A percentile compares a stretch with the other conserved stretches of the same genome.
phyloP scores from a whole-genome alignment of 768 basidiomycete species.

The Mycena leptocephala region DNA sequence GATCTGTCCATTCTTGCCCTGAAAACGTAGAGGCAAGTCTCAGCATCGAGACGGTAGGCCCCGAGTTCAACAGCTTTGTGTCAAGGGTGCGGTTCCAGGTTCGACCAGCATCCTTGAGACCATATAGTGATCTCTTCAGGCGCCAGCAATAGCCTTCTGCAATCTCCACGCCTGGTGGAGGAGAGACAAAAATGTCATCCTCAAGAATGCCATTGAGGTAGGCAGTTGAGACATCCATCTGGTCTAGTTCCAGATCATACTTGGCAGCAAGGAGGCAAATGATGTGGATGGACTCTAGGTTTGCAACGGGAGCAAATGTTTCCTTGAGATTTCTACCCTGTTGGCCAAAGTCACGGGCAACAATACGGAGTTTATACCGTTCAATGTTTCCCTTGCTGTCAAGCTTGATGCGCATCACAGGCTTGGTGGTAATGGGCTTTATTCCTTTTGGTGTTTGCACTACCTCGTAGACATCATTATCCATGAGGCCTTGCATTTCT shows the following conservation, averaged over 20 bases:
- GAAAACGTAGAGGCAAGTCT: not conserved
- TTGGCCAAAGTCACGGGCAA: not conserved
- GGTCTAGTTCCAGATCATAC: not conserved
- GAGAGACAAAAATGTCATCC: not conserved
- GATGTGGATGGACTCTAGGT: slow-evolving; percentile 3
- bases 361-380: not conserved
- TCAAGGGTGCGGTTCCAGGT: slow-evolving; percentile 1
- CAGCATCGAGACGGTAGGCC: not conserved
- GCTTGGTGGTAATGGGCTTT: not conserved
- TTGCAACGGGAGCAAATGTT: not conserved
- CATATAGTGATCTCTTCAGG: not conserved
- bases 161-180: not conserved
- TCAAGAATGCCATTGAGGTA: not conserved
- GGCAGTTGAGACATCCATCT: not conserved
- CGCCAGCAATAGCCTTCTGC: not conserved
- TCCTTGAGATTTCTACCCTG: not conserved
- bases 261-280: not conserved
- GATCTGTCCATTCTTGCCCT: not conserved
- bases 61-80: not conserved
- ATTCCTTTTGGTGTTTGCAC: not conserved
- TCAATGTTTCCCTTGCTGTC: not conserved
- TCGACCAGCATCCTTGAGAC: not conserved
- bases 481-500: not conserved
- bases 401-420: not conserved
- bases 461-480: not conserved